Base-by-base conservation (phyloP, 257 asterid genomes). In the Scutellaria minor region DNA sequence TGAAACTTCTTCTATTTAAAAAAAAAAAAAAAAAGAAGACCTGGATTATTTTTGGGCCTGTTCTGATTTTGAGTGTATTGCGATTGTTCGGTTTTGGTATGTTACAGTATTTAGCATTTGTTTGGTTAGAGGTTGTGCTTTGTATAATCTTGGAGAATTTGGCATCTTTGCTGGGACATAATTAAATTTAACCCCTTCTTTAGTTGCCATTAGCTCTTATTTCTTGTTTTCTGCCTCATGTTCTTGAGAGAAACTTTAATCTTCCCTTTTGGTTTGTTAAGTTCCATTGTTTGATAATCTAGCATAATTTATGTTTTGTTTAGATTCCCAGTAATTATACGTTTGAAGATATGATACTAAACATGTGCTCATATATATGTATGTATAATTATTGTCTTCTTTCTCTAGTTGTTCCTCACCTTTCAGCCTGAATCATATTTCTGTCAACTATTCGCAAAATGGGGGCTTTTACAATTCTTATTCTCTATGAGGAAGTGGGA, bases 81-180 rank as follows among this genome's bases (percentile, higher is more conserved):
- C 24, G 48, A 37, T 54, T 64, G n/a, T 54, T 14, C 57, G n/a
- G 51, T 11, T 65, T 31, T 56, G n/a, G 11, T 37, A 15, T 46
- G 73, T 65, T 56, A 6, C 56, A 20, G 12, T 63, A 52, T 62
- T 20, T 52, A 39, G 45, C 46, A 72, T 61, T 60, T 51, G 64
- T 51, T 62, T 72, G 44, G 51, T 51, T 18, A 6, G 20, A 35
- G 61, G 63, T 60, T 60, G 55, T 44, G 39, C 56, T 59, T 35
- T 31, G 41, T 45, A 71, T 14, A 22, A 45, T 46, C 44, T 13
- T 12, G 71, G 39, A 44, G 24, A 44, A 24, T 70, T 6, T 18
- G 41, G 40, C 50, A 42, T 48, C 41, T 68, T 69, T 41, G 6
- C 64, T 22, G 18, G 6, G 47, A 13, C 37, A n/a, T 13, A 3